phyloP scores from a whole-genome alignment of 179 eudicot species.

The Pouteria campechiana region DNA sequence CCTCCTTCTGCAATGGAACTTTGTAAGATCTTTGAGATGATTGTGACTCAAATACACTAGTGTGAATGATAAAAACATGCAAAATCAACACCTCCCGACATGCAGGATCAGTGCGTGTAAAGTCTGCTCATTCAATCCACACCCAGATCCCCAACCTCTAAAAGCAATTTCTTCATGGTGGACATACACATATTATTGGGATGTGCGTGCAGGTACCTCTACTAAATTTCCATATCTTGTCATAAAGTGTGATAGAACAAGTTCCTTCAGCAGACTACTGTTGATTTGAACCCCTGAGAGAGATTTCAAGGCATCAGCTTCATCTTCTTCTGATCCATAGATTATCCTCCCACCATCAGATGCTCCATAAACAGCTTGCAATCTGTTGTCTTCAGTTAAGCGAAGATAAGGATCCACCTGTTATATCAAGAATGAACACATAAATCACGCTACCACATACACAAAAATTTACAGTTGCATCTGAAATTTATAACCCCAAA shows the following conservation, averaged over 20 bases:
- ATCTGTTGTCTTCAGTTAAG: constrained; percentile 56
- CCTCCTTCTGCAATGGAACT: constrained; percentile 71
- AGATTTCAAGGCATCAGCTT: constrained; percentile 44
- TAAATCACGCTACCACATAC: too few species aligned
- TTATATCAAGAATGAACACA: constrained; percentile 6
- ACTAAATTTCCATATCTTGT: constrained; percentile 39
- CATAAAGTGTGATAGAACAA: constrained; percentile 37
- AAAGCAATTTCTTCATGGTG: too few species aligned
- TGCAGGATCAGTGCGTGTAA: too few species aligned
- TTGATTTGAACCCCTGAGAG: constrained; percentile 32
- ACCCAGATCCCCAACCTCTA: too few species aligned
- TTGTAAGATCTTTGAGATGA: too few species aligned
- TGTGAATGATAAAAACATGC: too few species aligned
- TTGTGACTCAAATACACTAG: too few species aligned
- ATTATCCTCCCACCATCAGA: constrained; percentile 10
- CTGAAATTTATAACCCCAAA: too few species aligned
- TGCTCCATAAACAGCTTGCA: constrained; percentile 44
- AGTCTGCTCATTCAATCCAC: too few species aligned
- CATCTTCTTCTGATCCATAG: constrained; percentile 67
- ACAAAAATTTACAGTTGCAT: too few species aligned
- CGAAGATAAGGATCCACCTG: constrained; percentile 82
- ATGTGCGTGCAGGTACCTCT: constrained; percentile 73
- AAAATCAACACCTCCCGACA: too few species aligned
- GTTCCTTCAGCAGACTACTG: constrained; percentile 52
- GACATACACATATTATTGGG: too few species aligned